Percentiles rank a stretch among this genome's conserved stretches.
Conservation (phyloP, 2,329 filamentous ascomycete species). For the Beauveria caledonica region DNA sequence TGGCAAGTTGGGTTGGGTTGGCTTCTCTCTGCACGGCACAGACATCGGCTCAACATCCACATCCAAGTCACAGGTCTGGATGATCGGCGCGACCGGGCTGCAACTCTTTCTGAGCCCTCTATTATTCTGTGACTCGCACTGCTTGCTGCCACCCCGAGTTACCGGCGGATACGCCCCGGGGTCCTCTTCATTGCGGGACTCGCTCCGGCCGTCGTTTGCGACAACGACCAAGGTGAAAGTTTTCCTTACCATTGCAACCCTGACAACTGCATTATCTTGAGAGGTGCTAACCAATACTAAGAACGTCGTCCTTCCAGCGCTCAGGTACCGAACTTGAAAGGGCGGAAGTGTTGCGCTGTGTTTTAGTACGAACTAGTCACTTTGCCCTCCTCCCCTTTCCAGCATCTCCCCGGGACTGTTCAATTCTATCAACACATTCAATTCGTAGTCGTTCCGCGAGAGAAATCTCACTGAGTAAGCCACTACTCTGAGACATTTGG, state of each 20-base stretch:
- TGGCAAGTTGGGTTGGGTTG: background rate
- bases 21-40: conserved; percentile 1
- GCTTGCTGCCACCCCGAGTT: background rate
- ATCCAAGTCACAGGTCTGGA: conserved; percentile 2
- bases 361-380: background rate
- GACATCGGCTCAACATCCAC: conserved; percentile 7
- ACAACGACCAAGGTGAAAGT: background rate
- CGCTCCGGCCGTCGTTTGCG: background rate
- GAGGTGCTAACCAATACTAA: background rate
- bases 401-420: background rate
- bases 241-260: background rate
- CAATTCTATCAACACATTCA: background rate
- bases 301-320: background rate
- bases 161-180: background rate
- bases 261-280: background rate
- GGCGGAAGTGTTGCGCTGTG: background rate
- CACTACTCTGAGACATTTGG: background rate
- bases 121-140: background rate
- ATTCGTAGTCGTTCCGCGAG: background rate
- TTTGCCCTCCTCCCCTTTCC: background rate
- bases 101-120: background rate
- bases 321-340: background rate
- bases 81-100: background rate
- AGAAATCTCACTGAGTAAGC: background rate
- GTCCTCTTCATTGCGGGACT: background rate